phyloP scores from a whole-genome alignment of 305 asterid species.

The Solanum hybrid region DNA sequence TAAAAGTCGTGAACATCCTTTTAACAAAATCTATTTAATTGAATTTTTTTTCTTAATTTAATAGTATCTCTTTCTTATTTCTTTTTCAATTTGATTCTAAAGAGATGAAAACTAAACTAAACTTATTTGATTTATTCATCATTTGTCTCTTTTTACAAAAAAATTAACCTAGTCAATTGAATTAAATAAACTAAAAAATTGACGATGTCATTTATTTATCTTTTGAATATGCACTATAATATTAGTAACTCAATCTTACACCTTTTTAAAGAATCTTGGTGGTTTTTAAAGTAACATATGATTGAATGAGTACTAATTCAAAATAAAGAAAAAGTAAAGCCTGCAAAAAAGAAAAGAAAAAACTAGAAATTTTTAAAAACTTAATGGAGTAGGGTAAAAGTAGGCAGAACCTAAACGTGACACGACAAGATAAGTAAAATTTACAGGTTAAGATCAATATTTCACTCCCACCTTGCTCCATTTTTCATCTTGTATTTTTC shows the following conservation, averaged over 20 bases:
- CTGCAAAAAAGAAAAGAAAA: too few relatives aligned
- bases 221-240: not conserved
- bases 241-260: not conserved
- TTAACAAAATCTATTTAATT: not conserved
- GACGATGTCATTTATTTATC: not conserved
- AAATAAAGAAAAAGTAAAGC: not conserved
- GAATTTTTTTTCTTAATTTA: not conserved
- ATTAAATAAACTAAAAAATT: not conserved
- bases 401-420: not conserved
- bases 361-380: too few relatives aligned
- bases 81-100: not conserved
- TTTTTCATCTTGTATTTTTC: not conserved
- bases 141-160: too few relatives aligned
- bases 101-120: not conserved
- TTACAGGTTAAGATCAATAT: not conserved
- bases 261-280: too few relatives aligned
- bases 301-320: not conserved
- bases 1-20: not conserved
- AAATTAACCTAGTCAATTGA: not conserved
- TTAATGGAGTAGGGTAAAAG: not conserved
- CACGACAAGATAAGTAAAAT: not conserved
- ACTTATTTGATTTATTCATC: not conserved
- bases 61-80: not conserved
- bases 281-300: not conserved
- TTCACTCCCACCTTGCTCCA: not conserved